Evolutionary conservation across 352 stramenopile genomes (phyloP), one percentile per base, ranked within the genome.

Genomic region (Peronospora belbahrii): DNA sequence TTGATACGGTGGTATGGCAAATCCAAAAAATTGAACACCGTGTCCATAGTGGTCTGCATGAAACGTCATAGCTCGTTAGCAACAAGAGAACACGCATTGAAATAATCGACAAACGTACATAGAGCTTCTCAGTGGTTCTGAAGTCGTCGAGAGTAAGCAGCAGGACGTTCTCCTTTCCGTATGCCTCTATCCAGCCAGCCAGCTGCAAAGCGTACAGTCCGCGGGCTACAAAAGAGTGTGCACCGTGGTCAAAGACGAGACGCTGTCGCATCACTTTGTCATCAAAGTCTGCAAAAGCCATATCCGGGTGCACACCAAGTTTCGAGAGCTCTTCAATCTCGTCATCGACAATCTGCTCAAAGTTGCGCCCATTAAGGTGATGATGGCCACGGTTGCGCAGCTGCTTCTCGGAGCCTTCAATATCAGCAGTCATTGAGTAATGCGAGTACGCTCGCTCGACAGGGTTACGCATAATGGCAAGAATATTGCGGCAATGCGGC

Each of bases 181-280:
- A 98, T 0, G 86, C 84, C 14, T 83, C 50, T 1, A 98, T 70
- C 96, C 96, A 99, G 5, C 80, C 80, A 19, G 72, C 46, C 15
- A 98, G 67, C 66, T 98, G 94, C 20, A 98, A 62, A 32, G 83
- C 94, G 61, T 99, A 99, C 32, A 98, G 62, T 0, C 96, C 95
- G 33, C 82, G 78, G 9, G 65, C 55, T n/a, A 93, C 51, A 42
- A 85, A 88, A 33, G 83, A 92, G 55, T 94, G 83, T 6, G 74
- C 83, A 9, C 83, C 83, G 39, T 95, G 80, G 31, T 74, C 63
- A 9, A 77, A 72, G 0, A 14, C 39, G 9, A 82, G 38, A 3
- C 61, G 59, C 22, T 67, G 48, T 30, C 65, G 59, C 54, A 90
- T 53, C 25, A 86, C 64, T 25, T 72, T 73, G 2, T 60, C 58